These are phyloP conservation scores for Candida sp. DNA, from an alignment of 1,139 yeast species.

Conservation along the genomic window DNA sequence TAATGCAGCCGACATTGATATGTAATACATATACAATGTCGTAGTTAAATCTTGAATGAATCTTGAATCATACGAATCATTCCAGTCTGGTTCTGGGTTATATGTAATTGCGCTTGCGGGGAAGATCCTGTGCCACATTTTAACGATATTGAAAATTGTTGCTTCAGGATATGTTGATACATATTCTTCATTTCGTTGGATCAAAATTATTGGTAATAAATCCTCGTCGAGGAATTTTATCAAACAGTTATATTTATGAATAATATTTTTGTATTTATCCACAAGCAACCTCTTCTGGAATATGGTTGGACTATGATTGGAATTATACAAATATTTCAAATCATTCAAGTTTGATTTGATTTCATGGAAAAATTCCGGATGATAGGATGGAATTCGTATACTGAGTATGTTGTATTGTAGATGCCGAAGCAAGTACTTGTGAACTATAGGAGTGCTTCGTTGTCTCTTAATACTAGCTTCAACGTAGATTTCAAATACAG, in stretches of 20 bases:
- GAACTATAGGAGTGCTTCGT: not conserved
- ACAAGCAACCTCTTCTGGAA: conserved; percentile 5
- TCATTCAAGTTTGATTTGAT: conserved; percentile 16
- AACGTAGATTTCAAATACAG: not conserved
- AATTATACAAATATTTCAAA: conserved; percentile 12
- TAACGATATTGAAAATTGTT: conserved; percentile 16
- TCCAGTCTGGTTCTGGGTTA: conserved; percentile 7
- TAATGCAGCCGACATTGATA: conserved; percentile 20
- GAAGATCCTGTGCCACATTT: conserved; percentile 19
- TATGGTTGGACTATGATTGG: conserved; percentile 4
- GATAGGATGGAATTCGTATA: conserved; percentile 24
- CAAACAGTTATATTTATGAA: conserved; percentile 9
- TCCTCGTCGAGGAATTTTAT: conserved; percentile 10
- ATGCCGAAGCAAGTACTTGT: conserved; percentile 9
- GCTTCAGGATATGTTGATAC: conserved; percentile 18
- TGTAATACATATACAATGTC: conserved; percentile 22
- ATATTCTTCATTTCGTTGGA: conserved; percentile 12
- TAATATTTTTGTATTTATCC: conserved; percentile 7
- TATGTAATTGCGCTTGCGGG: conserved; percentile 20
- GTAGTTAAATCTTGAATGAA: conserved; percentile 16
- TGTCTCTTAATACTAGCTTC: not conserved
- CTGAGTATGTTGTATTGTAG: conserved; percentile 16
- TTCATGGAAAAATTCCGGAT: conserved; percentile 21
- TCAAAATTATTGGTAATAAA: conserved; percentile 11
- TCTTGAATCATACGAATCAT: conserved; percentile 10